A percentile compares a stretch with the other conserved stretches of the same genome.
phyloP scores from a whole-genome alignment of 768 basidiomycete genomes.

The Kwoniella dejecticola region DNA sequence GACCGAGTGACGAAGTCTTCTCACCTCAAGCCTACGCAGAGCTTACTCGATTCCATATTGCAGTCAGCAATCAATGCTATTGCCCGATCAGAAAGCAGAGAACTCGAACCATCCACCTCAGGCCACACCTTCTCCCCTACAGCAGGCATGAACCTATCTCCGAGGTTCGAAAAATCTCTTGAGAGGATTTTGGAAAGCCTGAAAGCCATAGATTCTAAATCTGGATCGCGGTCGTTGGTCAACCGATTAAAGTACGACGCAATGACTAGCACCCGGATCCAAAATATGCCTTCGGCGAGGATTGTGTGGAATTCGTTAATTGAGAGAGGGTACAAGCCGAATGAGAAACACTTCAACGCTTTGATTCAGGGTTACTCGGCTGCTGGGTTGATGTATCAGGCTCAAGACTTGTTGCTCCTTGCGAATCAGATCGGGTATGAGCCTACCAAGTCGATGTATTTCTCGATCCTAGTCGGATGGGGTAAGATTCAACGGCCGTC shows the following conservation, averaged over 20 bases:
- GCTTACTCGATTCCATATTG: slow-evolving; percentile 28
- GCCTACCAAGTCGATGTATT: slow-evolving; percentile 20
- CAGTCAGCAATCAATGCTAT: neutral
- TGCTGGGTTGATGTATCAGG: slow-evolving; percentile 32
- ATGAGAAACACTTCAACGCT: slow-evolving; percentile 30
- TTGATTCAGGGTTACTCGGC: slow-evolving; percentile 39
- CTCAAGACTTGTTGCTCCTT: slow-evolving; percentile 20
- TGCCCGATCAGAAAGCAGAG: neutral
- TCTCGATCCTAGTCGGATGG: slow-evolving; percentile 24
- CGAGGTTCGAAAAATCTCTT: slow-evolving; percentile 9
- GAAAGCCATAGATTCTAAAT: neutral
- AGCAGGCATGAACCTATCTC: slow-evolving; percentile 1
- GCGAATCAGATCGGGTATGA: slow-evolving; percentile 15
- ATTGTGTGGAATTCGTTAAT: slow-evolving; percentile 36
- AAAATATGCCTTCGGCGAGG: slow-evolving; percentile 27
- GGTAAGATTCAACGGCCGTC: slow-evolving; percentile 6
- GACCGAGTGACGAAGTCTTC: slow-evolving; percentile 7
- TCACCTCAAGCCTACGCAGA: slow-evolving; percentile 13
- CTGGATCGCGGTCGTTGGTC: slow-evolving; percentile 24
- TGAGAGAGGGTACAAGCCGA: slow-evolving; percentile 32
- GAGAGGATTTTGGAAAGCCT: slow-evolving; percentile 21
- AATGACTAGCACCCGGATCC: slow-evolving; percentile 1
- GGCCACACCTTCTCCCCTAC: slow-evolving; percentile 9
- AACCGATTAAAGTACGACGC: slow-evolving; percentile 36
- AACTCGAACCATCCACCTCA: neutral